Conservation (phyloP, 1,284 basidiomycete genomes). For the Malassezia obtusa region DNA sequence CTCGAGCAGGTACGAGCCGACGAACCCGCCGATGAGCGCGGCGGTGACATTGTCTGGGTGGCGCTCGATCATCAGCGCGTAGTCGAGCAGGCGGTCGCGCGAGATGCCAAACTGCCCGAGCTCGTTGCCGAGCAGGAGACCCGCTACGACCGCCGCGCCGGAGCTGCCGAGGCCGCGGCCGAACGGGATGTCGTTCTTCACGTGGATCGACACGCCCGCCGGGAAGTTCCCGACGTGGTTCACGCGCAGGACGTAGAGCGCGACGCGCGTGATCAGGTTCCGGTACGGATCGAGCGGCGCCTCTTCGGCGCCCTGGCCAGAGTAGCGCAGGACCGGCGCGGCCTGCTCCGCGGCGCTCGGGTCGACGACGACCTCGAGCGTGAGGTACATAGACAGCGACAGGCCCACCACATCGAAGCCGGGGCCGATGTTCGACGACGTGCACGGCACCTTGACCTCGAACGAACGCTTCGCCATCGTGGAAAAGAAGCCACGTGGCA, state of each 20-base stretch:
- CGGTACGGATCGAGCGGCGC: slow-evolving; percentile 92
- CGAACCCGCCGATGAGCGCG: slow-evolving; percentile 90
- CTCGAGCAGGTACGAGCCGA: slow-evolving; percentile 91
- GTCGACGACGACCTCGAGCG: slow-evolving; percentile 59
- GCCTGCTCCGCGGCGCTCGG: slow-evolving; percentile 7
- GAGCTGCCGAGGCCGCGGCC: slow-evolving; percentile 93
- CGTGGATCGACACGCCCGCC: slow-evolving; percentile 56
- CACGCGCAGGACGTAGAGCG: slow-evolving; percentile 89
- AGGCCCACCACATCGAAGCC: slow-evolving; percentile 98
- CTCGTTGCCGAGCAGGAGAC: slow-evolving; percentile 76
- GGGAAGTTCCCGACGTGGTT: slow-evolving; percentile 68
- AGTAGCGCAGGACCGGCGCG: slow-evolving; percentile 63
- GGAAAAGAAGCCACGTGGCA: background rate
- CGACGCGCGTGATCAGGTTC: slow-evolving; percentile 94
- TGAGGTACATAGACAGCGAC: slow-evolving; percentile 78
- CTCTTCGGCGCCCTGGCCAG: slow-evolving; percentile 77
- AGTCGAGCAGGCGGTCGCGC: slow-evolving; percentile 72
- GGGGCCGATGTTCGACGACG: slow-evolving; percentile 95
- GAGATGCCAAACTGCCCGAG: slow-evolving; percentile 67
- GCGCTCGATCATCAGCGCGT: slow-evolving; percentile 96
- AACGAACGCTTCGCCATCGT: slow-evolving; percentile 33
- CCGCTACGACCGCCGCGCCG: slow-evolving; percentile 93
- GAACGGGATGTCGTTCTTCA: slow-evolving; percentile 89
- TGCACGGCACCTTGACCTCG: slow-evolving; percentile 77
- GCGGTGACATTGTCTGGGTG: slow-evolving; percentile 99